Percentiles rank a stretch among this genome's conserved stretches.
Evolutionary conservation across 768 basidiomycete species (phyloP).

Genomic region (Boletus eberwhitei): DNA sequence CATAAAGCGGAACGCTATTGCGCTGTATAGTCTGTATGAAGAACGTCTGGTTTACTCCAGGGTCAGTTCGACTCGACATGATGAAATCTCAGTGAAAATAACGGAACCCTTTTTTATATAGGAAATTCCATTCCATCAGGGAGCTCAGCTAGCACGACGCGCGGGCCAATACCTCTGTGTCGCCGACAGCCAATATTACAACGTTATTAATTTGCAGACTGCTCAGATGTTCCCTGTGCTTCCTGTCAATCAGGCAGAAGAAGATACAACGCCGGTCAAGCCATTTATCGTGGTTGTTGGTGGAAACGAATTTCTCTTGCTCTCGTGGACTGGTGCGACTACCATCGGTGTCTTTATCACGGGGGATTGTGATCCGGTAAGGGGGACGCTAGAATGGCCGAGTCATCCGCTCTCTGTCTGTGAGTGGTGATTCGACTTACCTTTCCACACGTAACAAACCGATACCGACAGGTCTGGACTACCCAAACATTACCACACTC

Average conservation of each 20-base stretch:
- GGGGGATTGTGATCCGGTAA: slow-evolving; percentile 79
- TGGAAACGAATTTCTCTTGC: slow-evolving; percentile 78
- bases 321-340: slow-evolving; percentile 78
- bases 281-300: slow-evolving; percentile 75
- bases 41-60: slow-evolving; percentile 62
- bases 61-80: slow-evolving; percentile 34
- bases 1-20: slow-evolving; percentile 63
- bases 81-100: neutral
- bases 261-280: slow-evolving; percentile 42
- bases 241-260: slow-evolving; percentile 70
- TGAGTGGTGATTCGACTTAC: slow-evolving; percentile 38
- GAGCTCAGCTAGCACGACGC: slow-evolving; percentile 58
- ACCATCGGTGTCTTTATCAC: slow-evolving; percentile 88
- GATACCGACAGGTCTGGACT: slow-evolving; percentile 60
- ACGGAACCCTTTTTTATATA: slow-evolving; percentile 26
- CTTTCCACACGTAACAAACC: neutral
- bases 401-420: slow-evolving; percentile 73
- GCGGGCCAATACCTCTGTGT: slow-evolving; percentile 65
- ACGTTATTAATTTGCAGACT: slow-evolving; percentile 72
- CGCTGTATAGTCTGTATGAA: slow-evolving; percentile 57
- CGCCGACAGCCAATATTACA: slow-evolving; percentile 71
- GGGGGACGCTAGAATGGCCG: slow-evolving; percentile 87
- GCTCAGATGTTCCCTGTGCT: slow-evolving; percentile 70
- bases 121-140: slow-evolving; percentile 69
- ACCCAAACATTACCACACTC: slow-evolving; percentile 75